phyloP scores from a whole-genome alignment of 306 rosid genomes.

The Amphicarpaea edgeworthii region DNA sequence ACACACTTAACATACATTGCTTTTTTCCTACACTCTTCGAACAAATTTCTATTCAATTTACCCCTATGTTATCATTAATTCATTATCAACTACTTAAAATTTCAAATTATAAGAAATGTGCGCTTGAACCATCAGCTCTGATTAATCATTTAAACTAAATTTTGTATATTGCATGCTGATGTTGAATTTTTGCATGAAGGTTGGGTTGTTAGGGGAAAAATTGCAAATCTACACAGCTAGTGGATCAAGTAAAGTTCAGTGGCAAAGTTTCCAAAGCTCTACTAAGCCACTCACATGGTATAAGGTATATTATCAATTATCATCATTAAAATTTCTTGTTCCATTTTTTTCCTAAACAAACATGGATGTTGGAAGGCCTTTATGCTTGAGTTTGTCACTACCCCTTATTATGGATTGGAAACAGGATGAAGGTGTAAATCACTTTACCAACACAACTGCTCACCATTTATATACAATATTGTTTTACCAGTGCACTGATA shows the following conservation, averaged over 20 bases:
- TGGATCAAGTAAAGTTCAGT: constrained; percentile 64
- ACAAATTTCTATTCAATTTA: constrained; percentile 9
- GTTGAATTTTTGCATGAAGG: constrained; percentile 54
- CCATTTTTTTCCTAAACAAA: constrained; percentile 4
- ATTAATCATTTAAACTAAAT: constrained; percentile 30
- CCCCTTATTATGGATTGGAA: constrained; percentile 10
- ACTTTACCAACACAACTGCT: not conserved
- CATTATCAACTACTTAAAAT: constrained; percentile 12
- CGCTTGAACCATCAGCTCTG: constrained; percentile 9
- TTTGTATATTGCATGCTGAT: constrained; percentile 34
- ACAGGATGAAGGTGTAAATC: not conserved
- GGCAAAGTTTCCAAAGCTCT: constrained; percentile 59
- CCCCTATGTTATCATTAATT: not conserved
- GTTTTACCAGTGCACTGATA: constrained; percentile 25
- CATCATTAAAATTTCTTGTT: not conserved
- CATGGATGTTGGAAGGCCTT: constrained; percentile 2
- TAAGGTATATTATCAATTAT: constrained; percentile 56
- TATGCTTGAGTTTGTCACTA: constrained; percentile 10
- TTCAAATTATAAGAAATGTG: not conserved
- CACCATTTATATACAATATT: not conserved
- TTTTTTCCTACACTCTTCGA: constrained; percentile 16
- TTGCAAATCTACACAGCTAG: constrained; percentile 55
- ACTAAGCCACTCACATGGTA: constrained; percentile 79
- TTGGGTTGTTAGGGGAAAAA: constrained; percentile 82
- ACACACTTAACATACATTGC: not conserved